Base-by-base conservation (phyloP, 1,284 basidiomycete genomes). In the Ustilago shanxiensis region DNA sequence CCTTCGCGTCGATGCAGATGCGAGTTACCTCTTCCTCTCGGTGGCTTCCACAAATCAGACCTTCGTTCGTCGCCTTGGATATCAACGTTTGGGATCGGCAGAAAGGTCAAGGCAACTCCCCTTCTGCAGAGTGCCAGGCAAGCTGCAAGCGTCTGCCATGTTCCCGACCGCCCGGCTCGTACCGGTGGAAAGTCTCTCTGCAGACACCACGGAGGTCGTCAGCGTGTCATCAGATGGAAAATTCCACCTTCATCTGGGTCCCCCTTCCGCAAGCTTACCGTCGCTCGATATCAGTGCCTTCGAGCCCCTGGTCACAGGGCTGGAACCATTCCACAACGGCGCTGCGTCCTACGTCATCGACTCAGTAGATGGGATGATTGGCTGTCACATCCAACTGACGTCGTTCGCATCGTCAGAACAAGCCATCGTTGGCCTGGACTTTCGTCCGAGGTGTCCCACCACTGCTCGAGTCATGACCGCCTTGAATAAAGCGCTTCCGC, bases 31-130 rank as follows among this genome's bases (percentile, higher is more conserved):
- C 31, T 69, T 66, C 47, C 22, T 72, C n/a, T 70, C 66, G 9
- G 54, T 73, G 8, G 63, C 70, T 11, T 31, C 24, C 35, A 31
- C 59, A 10, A 18, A 51, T 16, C 66, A 73, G 50, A 77, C 74
- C 24, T 66, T 72, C 41, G 65, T 59, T 20, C 66, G 74, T 9
- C 66, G 62, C 2, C 50, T 77, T 8, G 70, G 70, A 51, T 66
- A 56, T 35, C 70, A 66, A 33, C 52, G 47, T 5, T 14, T 66
- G 8, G 70, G 64, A 13, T 35, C 39, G 2, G 44, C 35, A 13
- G 56, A 56, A 10, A 44, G 24, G 18, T 31, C 53, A 6, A 57
- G 70, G 9, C 54, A 62, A 13, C 31, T 76, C 56, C 68, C 64
- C 16, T 70, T 67, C 54, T 70, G 64, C 60, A 70, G 53, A 59